These are phyloP conservation scores for Paralagenidium karlingii DNA, from an alignment of 352 stramenopile genomes.

Conservation along the genomic window DNA sequence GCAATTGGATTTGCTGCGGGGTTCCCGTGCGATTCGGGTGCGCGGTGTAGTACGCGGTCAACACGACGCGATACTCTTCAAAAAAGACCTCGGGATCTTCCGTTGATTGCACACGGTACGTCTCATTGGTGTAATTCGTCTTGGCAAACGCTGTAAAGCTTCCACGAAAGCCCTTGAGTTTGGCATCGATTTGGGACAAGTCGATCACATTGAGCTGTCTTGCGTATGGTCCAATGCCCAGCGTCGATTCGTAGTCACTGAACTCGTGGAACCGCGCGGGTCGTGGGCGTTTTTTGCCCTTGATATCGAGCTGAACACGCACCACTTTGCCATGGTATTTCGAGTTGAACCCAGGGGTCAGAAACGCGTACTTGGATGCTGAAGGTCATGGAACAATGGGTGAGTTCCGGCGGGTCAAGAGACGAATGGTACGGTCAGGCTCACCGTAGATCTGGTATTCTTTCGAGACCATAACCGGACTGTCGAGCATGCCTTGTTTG, in stretches of 20 bases:
- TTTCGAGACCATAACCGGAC: slow-evolving; percentile 26
- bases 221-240: slow-evolving; percentile 53
- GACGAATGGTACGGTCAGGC: background rate
- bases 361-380: slow-evolving; percentile 62
- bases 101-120: slow-evolving; percentile 23
- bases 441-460: slow-evolving; percentile 50
- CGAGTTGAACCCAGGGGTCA: slow-evolving; percentile 60
- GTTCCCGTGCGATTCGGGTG: slow-evolving; percentile 21
- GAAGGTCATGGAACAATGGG: background rate
- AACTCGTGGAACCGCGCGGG: slow-evolving; percentile 66
- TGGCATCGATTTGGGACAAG: slow-evolving; percentile 22
- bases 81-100: slow-evolving; percentile 35
- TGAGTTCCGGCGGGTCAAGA: background rate
- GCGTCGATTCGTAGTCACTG: slow-evolving; percentile 51
- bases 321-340: slow-evolving; percentile 48
- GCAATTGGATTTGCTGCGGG: slow-evolving; percentile 16
- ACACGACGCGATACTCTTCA: slow-evolving; percentile 25
- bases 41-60: slow-evolving; percentile 30
- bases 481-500: slow-evolving; percentile 49
- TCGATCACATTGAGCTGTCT: slow-evolving; percentile 48
- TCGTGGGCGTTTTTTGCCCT: slow-evolving; percentile 59
- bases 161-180: slow-evolving; percentile 40
- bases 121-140: slow-evolving; percentile 49
- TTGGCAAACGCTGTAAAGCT: slow-evolving; percentile 45
- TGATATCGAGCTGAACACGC: slow-evolving; percentile 54